Base-by-base conservation (phyloP, 352 stramenopile species). In the Sclerospora graminicola region DNA sequence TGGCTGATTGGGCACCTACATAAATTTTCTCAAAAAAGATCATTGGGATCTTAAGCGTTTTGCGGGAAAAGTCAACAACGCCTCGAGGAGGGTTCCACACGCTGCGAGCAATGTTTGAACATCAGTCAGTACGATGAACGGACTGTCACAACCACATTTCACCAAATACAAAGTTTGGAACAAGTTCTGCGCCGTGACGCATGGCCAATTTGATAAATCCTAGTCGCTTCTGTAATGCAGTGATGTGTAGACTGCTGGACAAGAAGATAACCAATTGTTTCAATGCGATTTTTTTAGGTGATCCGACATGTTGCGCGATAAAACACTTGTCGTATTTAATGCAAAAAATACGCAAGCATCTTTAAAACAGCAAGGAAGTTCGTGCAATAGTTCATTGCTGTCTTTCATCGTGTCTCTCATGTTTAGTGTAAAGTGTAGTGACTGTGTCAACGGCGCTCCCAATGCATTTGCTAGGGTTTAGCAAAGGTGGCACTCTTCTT, bases 181-280 rank as follows among this genome's bases (percentile, higher is more conserved):
- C 78, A 44, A 89, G 66, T 16, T 87, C 70, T 1, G 74, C 78
- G 9, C 74, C 74, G 30, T 89, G 72, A 27, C 69, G 72, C 38
- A 89, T 83, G 31, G 78, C 78, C 19, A 89, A 57, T 51, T 87
- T 89, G 53, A 89, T 66, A 35, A 89, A 89, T 9, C 78, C 78
- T 28, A 89, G 41, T n/a, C 78, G 74, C 34, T 84, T 81, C 54
- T 84, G 78, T 21, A 89, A 63, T 43, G 87, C 62, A 36, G n/a
- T n/a, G n/a, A n/a, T n/a, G n/a, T n/a, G n/a, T n/a, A n/a, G n/a
- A n/a, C n/a, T n/a, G n/a, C n/a, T n/a, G n/a, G n/a, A n/a, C n/a
- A n/a, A n/a, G n/a, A n/a, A n/a, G n/a, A n/a, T n/a, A n/a, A n/a
- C n/a, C n/a, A n/a, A n/a, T n/a, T n/a, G n/a, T n/a, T n/a, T n/a